These are phyloP conservation scores for Myxozyma neglecta DNA, from an alignment of 805 yeast species.

Conservation along the genomic window DNA sequence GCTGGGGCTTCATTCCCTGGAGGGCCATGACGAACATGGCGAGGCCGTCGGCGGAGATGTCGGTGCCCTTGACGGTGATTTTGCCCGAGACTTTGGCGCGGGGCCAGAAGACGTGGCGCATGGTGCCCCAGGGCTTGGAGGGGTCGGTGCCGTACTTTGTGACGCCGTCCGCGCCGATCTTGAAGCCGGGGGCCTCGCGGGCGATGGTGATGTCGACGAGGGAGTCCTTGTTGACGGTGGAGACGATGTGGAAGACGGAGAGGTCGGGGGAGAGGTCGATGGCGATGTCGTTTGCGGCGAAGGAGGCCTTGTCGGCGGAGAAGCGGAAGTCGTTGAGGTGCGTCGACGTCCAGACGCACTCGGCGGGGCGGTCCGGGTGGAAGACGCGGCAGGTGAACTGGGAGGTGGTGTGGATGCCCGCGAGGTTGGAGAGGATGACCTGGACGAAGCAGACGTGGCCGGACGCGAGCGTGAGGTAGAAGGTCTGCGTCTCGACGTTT, in stretches of 20 bases:
- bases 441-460: constrained; percentile 76
- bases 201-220: constrained; percentile 66
- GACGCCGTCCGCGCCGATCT: constrained; percentile 84
- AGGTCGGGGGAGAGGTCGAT: constrained; percentile 61
- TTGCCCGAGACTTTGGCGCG: constrained; percentile 72
- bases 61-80: constrained; percentile 48
- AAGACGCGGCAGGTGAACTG: constrained; percentile 88
- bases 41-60: constrained; percentile 42
- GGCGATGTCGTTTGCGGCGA: constrained; percentile 71
- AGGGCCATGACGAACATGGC: constrained; percentile 93
- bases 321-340: constrained; percentile 74
- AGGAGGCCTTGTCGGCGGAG: constrained; percentile 56
- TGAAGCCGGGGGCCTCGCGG: constrained; percentile 72
- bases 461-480: constrained; percentile 67
- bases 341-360: constrained; percentile 85
- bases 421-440: constrained; percentile 87
- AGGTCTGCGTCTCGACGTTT: constrained; percentile 93
- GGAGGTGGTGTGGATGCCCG: constrained; percentile 73
- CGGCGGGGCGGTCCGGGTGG: constrained; percentile 52
- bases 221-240: constrained; percentile 68
- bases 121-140: constrained; percentile 90
- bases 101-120: constrained; percentile 98
- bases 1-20: constrained; percentile 99
- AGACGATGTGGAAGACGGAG: constrained; percentile 51
- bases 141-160: constrained; percentile 84